Evolutionary conservation across 805 yeast species (phyloP), one percentile per base, ranked within the genome.

Genomic region (Saccharomycopsis fodiens): DNA sequence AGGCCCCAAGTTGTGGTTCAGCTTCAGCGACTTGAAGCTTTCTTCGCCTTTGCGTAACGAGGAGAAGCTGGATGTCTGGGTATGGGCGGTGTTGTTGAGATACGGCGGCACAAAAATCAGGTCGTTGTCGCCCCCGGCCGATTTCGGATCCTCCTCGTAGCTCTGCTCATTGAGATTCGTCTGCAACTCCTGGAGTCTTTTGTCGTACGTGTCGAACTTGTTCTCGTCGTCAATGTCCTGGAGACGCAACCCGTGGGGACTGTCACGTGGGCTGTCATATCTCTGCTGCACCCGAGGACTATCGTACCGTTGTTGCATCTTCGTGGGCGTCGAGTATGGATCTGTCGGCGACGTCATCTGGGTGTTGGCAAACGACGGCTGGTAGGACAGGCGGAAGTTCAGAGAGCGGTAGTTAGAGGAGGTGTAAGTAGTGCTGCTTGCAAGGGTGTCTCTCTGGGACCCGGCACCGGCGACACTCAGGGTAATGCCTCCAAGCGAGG

Each of bases 81-180:
- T 47, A 23, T 49, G 52, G 7, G 48, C 49, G n/a, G 50, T 45
- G 34, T 51, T 51, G 39, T 51, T 51, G 36, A 51, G 38, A 27
- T 51, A 51, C 29, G 54, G 52, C 13, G 54, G 54, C 22, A 51
- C 49, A 31, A 45, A 45, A 20, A 51, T 42, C 19, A 46, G 41
- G 4, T 36, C 29, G 13, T 38, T 34, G 40, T 44, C 40, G 16
- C 34, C 34, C 16, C 29, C 35, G 19, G 35, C 15, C 25, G 19
- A 27, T 8, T 23, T 39, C 12, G 30, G 5, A 10, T 40, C 49
- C 12, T 38, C 50, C 12, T 37, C 49, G 4, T 36, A 43, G 16
- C 35, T 32, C 10, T 36, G 31, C 16, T 21, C 44, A 16, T 42
- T 25, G 20, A 48, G 36, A 22, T 42, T 27, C 1, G 39, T 35